Base-by-base conservation (phyloP, 2,329 filamentous ascomycete species). In the Pseudogymnoascus sp. region DNA sequence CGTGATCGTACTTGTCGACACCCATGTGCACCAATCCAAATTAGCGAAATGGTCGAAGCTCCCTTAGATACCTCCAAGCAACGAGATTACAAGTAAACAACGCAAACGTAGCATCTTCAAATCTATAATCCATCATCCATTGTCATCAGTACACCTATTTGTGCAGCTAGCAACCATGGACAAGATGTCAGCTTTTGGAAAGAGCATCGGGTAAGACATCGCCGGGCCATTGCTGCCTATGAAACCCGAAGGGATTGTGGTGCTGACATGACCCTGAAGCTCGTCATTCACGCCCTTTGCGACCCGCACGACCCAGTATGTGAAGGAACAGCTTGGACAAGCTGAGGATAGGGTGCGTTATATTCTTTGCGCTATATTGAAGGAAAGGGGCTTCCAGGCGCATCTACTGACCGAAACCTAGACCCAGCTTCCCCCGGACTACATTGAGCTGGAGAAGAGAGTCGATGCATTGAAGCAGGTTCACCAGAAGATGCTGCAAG, bases 371-470 rank as follows among this genome's bases (percentile, higher is more conserved):
- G 35, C 13, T 42, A 50, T 44, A 59, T 63, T 61, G 60, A 63
- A 40, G 19, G 38, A 19, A 42, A 19, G 61, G 64, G 68, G 13
- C 65, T 40, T 37, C 64, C 21, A 29, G 44, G 62, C 26, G 59
- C 33, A 23, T 53, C 15, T 29, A 56, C 37, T 19, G 65, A 35
- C 65, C 26, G 26, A 40, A 17, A 17, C 0, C 38, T 63, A 96
- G 91, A 99, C 95, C 67, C 89, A 97, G 79, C 90, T 99, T 46
- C 95, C 95, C 53, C 88, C 93, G 70, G 95, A 97, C 78, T 99
- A 99, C 78, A 90, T 97, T 75, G 93, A 97, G 78, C 89, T 99
- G 66, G 95, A 99, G 85, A 97, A 97, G 85, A 88, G 93, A 69
- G 92, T 97, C 72, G 95, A 99, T 85, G 95, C 95, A 65, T 82